A percentile compares a stretch with the other conserved stretches of the same genome.
Conservation (phyloP, 257 asterid genomes). For the Mitragyna speciosa region DNA sequence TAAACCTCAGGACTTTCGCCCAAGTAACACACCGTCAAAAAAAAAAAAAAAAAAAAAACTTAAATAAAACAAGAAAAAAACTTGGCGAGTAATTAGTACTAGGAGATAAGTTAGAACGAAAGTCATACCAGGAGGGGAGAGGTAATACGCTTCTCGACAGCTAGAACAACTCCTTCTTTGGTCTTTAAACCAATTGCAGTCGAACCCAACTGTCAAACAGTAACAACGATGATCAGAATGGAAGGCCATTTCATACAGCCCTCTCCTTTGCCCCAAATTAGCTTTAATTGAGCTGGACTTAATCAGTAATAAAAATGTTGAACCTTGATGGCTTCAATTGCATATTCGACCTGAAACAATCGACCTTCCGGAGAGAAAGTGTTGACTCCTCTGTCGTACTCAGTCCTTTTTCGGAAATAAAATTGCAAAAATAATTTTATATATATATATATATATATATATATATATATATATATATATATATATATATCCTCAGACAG, state of each 20-base stretch:
- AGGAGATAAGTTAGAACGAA: background rate
- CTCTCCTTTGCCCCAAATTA: too few relatives aligned
- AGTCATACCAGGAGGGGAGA: slow-evolving; percentile 75
- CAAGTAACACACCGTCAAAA: background rate
- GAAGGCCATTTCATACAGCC: too few relatives aligned
- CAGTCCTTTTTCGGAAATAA: slow-evolving; percentile 48
- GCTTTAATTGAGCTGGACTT: too few relatives aligned
- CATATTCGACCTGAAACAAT: slow-evolving; percentile 87
- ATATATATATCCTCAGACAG: background rate
- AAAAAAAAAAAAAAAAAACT: too few relatives aligned
- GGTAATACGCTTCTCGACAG: slow-evolving; percentile 90
- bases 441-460: too few relatives aligned
- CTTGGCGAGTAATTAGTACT: too few relatives aligned
- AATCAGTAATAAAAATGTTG: too few relatives aligned
- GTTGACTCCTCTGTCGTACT: slow-evolving; percentile 92
- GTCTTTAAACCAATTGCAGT: slow-evolving; percentile 92
- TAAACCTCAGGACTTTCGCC: background rate
- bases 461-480: too few relatives aligned
- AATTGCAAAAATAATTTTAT: background rate
- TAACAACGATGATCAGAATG: background rate
- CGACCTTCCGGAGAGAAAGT: slow-evolving; percentile 97
- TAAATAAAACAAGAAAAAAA: too few relatives aligned
- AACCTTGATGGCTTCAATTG: slow-evolving; percentile 92
- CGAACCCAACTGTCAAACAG: slow-evolving; percentile 67
- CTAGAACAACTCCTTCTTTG: slow-evolving; percentile 89